Base-by-base conservation (phyloP, 1,284 basidiomycete species). In the Apiotrichum montevideense region DNA sequence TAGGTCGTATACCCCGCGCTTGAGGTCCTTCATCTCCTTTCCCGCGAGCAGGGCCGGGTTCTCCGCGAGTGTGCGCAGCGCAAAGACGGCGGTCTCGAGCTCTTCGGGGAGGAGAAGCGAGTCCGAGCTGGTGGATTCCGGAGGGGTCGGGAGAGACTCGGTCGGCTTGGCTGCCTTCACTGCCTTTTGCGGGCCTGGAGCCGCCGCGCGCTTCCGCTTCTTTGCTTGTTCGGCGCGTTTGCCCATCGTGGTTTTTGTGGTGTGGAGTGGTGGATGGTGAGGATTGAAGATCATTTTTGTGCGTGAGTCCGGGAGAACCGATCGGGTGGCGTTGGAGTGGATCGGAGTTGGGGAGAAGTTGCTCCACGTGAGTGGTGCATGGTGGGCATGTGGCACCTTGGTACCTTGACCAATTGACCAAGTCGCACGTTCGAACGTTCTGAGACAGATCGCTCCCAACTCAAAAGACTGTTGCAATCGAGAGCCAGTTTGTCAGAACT, bases 1-100 rank as follows among this genome's bases (percentile, higher is more conserved):
- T 29, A 75, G 53, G 39, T 71, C 75, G 60, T 71, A 73, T 35
- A 70, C 65, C 1, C 63, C 67, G 35, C 71, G 57, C 65, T 77
- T 78, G 55, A 78, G 55, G 9, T 66, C 71, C 61, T 77, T 77
- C 54, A 70, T 66, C 45, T 64, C 60, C 61, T 70, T 70, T 33
- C 62, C 61, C 0, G 64, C 56, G 9, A 78, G 64, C 37, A 69
- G 62, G 6, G 68, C 65, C 0, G 75, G 75, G 54, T 72, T 65
- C 33, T 69, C 67, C 2, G 64, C 58, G 9, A 77, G 61, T 13
- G 70, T 67, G 37, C 66, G 56, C 7, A 78, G 63, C 3, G 69
- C 68, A 33, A 69, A 61, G 29, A 76, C 55, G 4, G 76, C 66
- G 8, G 67, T 68, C 52, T 71, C 70, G 29, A 75, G 52, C 51